Evolutionary conservation across 106 monocot genomes (phyloP), one percentile per base, ranked within the genome.

Genomic region (Allium fistulosum): DNA sequence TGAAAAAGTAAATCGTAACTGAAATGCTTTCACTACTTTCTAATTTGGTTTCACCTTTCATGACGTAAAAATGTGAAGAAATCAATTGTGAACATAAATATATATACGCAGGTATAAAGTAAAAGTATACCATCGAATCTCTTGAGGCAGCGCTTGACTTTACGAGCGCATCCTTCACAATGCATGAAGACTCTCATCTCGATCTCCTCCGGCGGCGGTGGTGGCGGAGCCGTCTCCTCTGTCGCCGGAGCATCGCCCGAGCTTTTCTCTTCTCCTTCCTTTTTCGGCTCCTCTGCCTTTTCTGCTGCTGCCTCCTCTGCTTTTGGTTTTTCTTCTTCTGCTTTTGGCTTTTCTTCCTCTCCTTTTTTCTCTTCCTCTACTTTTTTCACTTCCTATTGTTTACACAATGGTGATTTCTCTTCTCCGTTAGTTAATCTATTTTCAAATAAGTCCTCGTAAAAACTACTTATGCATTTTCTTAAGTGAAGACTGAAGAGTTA

Each of bases 141-240:
- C 62, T 73, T 85, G 8, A 89, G 67, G 51, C 68, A 72, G 14
- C 73, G 66, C 53, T 53, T 62, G 46, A 89, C 84, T 49, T 89
- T 89, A 60, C 84, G 76, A 12, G 85, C 85, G 65, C 88, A 88
- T 22, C 88, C 88, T 69, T 84, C 81, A 69, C 88, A 88, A 74
- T 88, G 84, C 88, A 88, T 88, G 76, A 70, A 81, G 45, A 88
- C 88, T 26, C 75, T 56, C 79, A 89, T 65, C 68, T 77, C 77
- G 55, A 84, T 70, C 76, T 82, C 79, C 65, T 89, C 88, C 57
- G 82, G 82, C 62, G 82, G 84, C 6, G 82, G 79, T 2, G 77
- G 84, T 26, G 79, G 84, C 9, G 81, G 76, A 49, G 66, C 11
- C 12, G 70, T n/a, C 22, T 55, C 59, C 56, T 45, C 53, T 22